A percentile compares a stretch with the other conserved stretches of the same genome.
phyloP scores from a whole-genome alignment of 164 flowering plant species.

The Sedum album region DNA sequence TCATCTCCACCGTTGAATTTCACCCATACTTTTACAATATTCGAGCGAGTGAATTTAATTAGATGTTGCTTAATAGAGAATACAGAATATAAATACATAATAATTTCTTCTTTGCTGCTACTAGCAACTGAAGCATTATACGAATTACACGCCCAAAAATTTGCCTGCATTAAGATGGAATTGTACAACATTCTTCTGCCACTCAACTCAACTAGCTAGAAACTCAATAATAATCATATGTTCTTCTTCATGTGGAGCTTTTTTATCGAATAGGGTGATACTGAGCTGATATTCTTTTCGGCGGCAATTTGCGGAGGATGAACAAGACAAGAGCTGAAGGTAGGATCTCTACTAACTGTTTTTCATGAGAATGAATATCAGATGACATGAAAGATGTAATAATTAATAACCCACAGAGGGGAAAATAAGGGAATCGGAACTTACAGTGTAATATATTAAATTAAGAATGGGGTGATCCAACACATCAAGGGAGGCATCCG shows the following conservation, averaged over 20 bases:
- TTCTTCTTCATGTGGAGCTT: neutral
- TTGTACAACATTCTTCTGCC: no score
- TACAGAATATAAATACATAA: no score
- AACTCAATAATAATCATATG: no score
- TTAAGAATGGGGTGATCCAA: constrained; percentile 79
- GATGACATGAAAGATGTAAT: neutral
- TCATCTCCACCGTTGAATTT: no score
- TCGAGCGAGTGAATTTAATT: no score
- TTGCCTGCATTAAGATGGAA: no score
- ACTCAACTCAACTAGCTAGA: no score
- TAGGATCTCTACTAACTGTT: constrained; percentile 75
- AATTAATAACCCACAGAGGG: neutral
- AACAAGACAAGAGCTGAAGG: constrained; percentile 91
- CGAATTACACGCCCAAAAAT: no score
- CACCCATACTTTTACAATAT: no score
- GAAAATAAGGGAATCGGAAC: neutral
- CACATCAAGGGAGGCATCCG: constrained; percentile 76
- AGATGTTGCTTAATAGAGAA: no score
- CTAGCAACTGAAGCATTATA: no score
- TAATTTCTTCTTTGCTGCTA: no score
- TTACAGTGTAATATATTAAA: constrained; percentile 76
- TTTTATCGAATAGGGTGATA: constrained; percentile 74
- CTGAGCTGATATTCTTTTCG: constrained; percentile 76
- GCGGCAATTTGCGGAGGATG: constrained; percentile 89
- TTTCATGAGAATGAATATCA: constrained; percentile 1